Evolutionary conservation across 2,329 filamentous ascomycete species (phyloP).

Genomic region (Blumeria hordei): DNA sequence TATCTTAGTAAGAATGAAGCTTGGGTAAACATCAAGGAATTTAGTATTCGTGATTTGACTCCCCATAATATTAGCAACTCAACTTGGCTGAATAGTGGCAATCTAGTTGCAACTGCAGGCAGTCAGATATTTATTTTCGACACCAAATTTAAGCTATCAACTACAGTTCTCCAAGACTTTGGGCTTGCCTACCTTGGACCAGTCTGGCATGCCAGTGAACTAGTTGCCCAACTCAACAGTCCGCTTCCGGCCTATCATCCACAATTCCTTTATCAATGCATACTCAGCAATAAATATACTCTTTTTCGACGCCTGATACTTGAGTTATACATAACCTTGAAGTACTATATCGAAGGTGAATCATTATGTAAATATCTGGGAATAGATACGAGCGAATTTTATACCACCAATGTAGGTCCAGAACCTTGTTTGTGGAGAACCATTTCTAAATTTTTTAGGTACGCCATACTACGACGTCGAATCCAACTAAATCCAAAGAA

Average conservation of each 20-base stretch:
- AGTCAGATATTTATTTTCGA: conserved; percentile 79
- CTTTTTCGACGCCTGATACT: conserved; percentile 51
- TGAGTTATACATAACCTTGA: conserved; percentile 49
- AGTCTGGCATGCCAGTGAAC: conserved; percentile 43
- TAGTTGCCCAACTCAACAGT: conserved; percentile 65
- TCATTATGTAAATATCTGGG: conserved; percentile 55
- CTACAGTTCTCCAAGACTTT: conserved; percentile 9
- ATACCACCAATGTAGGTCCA: conserved; percentile 15
- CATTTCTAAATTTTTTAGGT: no score
- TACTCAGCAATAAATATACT: conserved; percentile 50
- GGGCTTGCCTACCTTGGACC: conserved; percentile 9
- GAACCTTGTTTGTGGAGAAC: neutral
- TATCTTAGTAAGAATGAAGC: conserved; percentile 75
- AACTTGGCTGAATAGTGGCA: conserved; percentile 67
- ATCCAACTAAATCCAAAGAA: no score
- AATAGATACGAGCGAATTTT: conserved; percentile 35
- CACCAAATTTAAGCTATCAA: conserved; percentile 39
- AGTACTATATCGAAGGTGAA: conserved; percentile 66
- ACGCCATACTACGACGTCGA: no score
- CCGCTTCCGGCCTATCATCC: conserved; percentile 81
- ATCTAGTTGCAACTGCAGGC: conserved; percentile 68
- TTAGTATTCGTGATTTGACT: conserved; percentile 57
- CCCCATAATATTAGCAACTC: conserved; percentile 84
- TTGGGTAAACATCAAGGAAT: conserved; percentile 67
- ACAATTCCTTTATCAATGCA: conserved; percentile 69